Conservation (phyloP, 129 eudicot species). For the Kitagawia praeruptora region DNA sequence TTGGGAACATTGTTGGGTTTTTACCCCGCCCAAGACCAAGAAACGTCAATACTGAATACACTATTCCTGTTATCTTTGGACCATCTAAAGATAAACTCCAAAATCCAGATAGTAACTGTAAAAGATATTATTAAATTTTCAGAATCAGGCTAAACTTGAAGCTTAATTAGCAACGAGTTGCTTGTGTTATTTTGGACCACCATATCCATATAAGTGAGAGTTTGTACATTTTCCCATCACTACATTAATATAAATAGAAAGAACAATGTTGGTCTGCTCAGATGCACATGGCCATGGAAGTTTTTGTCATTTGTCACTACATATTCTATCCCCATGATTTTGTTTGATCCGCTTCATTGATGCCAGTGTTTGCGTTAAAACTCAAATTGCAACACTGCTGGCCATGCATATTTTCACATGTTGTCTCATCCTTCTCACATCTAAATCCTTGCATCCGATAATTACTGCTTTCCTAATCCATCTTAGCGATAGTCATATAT, state of each 20-base stretch:
- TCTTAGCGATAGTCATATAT: neutral
- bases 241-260: neutral
- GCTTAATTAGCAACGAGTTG: neutral
- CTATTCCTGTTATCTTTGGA: too few species aligned
- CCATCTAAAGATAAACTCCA: too few species aligned
- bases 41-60: too few species aligned
- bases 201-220: neutral
- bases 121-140: too few species aligned
- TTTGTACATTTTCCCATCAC: neutral
- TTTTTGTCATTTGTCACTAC: neutral
- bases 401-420: constrained; percentile 8
- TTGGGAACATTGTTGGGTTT: too few species aligned
- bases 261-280: neutral
- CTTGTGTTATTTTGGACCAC: neutral
- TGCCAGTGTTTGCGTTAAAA: neutral
- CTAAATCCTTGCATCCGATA: neutral
- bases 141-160: neutral
- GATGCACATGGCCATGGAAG: neutral
- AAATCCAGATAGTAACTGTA: too few species aligned
- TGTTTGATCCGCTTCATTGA: neutral
- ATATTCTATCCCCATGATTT: neutral
- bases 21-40: too few species aligned
- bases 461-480: neutral
- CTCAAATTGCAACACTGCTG: neutral
- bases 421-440: neutral